A percentile compares a stretch with the other conserved stretches of the same genome.
Evolutionary conservation across 305 asterid genomes (phyloP).

Genomic region (Fraxinus ornus): DNA sequence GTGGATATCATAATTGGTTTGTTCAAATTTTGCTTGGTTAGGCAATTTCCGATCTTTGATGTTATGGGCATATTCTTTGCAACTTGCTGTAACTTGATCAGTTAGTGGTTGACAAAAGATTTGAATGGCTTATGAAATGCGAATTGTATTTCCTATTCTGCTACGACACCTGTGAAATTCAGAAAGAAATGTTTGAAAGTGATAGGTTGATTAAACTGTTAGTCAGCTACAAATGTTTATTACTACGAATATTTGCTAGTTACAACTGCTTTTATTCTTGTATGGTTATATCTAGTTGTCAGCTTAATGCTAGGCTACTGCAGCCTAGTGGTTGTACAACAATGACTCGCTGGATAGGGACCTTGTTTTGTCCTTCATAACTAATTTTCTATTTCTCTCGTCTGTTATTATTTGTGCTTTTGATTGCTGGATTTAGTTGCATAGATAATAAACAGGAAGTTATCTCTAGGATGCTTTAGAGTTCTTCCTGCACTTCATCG

Average conservation of each 20-base stretch:
- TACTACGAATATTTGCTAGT: conserved; percentile 1
- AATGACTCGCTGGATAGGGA: conserved; percentile 1
- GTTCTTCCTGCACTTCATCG: conserved; percentile 89
- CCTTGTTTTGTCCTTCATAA: background rate
- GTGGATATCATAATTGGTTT: background rate
- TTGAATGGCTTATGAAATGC: background rate
- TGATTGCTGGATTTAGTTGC: conserved; percentile 4
- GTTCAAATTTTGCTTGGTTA: background rate
- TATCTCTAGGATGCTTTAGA: conserved; percentile 83
- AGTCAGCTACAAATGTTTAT: conserved; percentile 1
- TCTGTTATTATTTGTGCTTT: conserved; percentile 5
- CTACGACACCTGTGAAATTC: conserved; percentile 8
- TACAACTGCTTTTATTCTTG: conserved; percentile 10
- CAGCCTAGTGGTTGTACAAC: conserved; percentile 11
- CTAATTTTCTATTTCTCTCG: conserved; percentile 9
- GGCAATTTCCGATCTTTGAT: background rate
- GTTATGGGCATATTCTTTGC: conserved; percentile 2
- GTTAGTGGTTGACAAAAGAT: background rate
- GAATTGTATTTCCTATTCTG: conserved; percentile 2
- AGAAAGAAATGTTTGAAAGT: background rate
- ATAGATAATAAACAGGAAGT: conserved; percentile 27
- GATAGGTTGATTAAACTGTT: conserved; percentile 6
- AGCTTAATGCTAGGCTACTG: conserved; percentile 2
- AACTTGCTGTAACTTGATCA: background rate
- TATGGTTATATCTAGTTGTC: conserved; percentile 5